Evolutionary conservation across 139 green algal species (phyloP).

Genomic region (Chlamydomonas eustigma): DNA sequence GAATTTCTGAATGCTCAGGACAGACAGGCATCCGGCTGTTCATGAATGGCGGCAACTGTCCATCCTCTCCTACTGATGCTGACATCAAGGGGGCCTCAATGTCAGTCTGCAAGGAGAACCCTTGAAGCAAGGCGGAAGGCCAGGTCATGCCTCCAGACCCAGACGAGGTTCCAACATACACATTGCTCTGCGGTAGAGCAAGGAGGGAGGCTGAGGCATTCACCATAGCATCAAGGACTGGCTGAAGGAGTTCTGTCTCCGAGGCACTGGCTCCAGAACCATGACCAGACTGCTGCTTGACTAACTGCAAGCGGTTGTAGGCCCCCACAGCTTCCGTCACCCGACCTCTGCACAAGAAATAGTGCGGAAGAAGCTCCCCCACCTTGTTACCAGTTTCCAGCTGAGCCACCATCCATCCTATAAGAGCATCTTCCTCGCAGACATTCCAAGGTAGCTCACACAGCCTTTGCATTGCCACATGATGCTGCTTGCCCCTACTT

Average conservation of each 20-base stretch:
- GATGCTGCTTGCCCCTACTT: background rate
- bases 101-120: constrained; percentile 7
- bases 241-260: background rate
- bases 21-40: background rate
- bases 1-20: too few relatives aligned
- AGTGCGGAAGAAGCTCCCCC: constrained; percentile 24
- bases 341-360: constrained; percentile 11
- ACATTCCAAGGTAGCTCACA: constrained; percentile 9
- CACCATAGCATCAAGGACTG: constrained; percentile 1
- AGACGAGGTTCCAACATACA: background rate
- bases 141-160: background rate
- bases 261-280: background rate
- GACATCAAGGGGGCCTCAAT: background rate
- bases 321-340: background rate
- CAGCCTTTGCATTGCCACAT: background rate
- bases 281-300: background rate
- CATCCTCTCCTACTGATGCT: background rate
- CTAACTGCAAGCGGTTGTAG: background rate
- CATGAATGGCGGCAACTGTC: background rate
- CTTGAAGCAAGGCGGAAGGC: background rate
- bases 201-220: constrained; percentile 2
- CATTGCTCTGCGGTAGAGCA: constrained; percentile 2
- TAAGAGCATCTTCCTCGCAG: constrained; percentile 25
- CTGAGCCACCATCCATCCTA: constrained; percentile 17
- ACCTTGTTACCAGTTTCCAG: background rate